Base-by-base conservation (phyloP, 1,284 basidiomycete species). In the Melanopsichium pennsylvanicum region DNA sequence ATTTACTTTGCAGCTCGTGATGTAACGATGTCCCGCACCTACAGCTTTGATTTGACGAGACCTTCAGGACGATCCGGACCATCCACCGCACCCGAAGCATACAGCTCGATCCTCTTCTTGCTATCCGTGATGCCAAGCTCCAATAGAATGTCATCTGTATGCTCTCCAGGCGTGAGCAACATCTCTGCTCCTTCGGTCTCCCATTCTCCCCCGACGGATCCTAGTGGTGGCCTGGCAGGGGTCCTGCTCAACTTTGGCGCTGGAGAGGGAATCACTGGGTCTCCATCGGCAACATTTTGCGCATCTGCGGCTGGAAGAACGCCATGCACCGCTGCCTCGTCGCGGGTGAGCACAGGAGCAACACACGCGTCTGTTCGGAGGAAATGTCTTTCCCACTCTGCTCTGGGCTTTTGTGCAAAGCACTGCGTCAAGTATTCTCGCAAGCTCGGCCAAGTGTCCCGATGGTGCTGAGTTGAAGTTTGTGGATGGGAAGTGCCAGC, bases 341-440 rank as follows among this genome's bases (percentile, higher is more conserved):
- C 67, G 12, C 72, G 60, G 0, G 68, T 63, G 16, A 92, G 84
- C 15, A 93, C 88, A 0, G 91, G 90, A 6, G 89, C 84, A 5
- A 85, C 85, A 78, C 91, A 93, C 8, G 90, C 88, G 63, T 93
- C 91, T 8, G 87, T 88, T 25, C 85, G 89, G 87, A 78, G 83
- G 74, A 90, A 92, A 5, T 88, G 80, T 5, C 82, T 72, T 1
- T 86, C 84, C 91, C 91, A 93, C 48, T 88, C 87, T 57, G 89
- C 86, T 43, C 90, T 84, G 0, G 86, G 83, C 38, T 85, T 84
- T 26, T 84, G 84, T 50, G 83, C 81, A 81, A 93, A 93, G 2
- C 88, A 89, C 8, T 83, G 80, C 37, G 84, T 84, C 25, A 92
- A 78, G 77, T 88, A 91, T 18, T 82, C 77, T 44, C 82, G 83